Evolutionary conservation across 2,329 filamentous ascomycete genomes (phyloP), one percentile per base, ranked within the genome.

Genomic region (Dothidotthia symphoricarpi): DNA sequence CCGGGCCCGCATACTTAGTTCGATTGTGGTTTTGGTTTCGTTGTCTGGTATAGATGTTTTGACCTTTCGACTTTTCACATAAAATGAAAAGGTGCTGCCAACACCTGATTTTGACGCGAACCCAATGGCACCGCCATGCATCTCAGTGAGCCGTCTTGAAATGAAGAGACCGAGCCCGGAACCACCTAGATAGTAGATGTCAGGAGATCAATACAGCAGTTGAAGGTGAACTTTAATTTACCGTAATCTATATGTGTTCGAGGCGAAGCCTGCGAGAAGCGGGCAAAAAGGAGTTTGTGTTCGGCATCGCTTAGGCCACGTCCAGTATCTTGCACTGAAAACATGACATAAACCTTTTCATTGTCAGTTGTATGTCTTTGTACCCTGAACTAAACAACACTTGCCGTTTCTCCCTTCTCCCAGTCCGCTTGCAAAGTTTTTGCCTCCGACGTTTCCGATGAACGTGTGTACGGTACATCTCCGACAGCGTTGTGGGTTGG

Each of bases 271-370:
- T 59, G 61, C 0, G 56, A 58, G 32, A 64, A 66, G 12, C 62
- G 56, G 7, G 53, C 44, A 26, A 66, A 66, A 10, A 66, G 48
- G 2, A 55, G 49, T 7, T 57, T 45, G n/a, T 63, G 65, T 28
- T 71, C 68, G 12, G 63, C 55, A 1, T 59, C 44, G 0, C 55
- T 61, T 17, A 73, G 51, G 2, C 70, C 69, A 9, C 63, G 54
- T 1, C 69, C 69, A 0, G 64, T 69, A 34, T 71, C 69, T 17
- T 55, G 37, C 3, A 71, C 64, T 1, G 57, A 57, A 24, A 67
- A 60, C 5, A 66, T 46, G 36, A 69, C 39, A 43, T 66, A 71
- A 1, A 71, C 36, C 12, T 57, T 51, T n/a, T 4, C 54, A 41
- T n/a, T 2, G 9, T 48, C 24, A 42, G 42, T 12, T 12, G 5